Base-by-base conservation (phyloP, 371 early-diverging fungal species). In the Funneliformis caledonium region DNA sequence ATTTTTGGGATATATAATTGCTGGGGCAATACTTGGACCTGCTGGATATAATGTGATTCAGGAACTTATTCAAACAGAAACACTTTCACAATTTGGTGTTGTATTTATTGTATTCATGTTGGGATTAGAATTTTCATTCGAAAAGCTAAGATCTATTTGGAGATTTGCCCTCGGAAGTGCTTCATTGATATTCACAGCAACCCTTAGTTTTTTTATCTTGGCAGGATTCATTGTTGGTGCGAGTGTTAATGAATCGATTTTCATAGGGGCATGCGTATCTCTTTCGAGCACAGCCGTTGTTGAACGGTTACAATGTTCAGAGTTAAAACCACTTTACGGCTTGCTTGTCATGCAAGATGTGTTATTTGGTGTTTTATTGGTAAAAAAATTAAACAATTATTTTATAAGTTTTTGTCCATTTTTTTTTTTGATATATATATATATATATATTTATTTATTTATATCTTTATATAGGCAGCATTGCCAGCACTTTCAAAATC, bases 1-100 rank as follows among this genome's bases (percentile, higher is more conserved):
- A 22, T 92, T 92, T 82, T 90, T 92, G 84, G 92, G 92, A 7
- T 90, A 91, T 52, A 88, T 92, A 42, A 52, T 89, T 16, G 90
- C 91, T n/a, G 92, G 92, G 22, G 82, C 87, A 37, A 12, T 90
- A 7, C 83, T 88, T 26, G 91, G 91, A 1, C 90, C 91, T 1
- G 84, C 87, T 2, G 88, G 88, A 5, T 88, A 85, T 43, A 90
- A 90, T 78, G 69, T 84, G 14, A 89, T 91, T 67, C 85, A 88
- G 85, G 87, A 87, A 81, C 76, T 90, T 11, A 87, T 90, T 61
- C 89, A 90, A 80, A 83, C 88, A 19, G 89, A 89, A 64, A 90
- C 91, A 61, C 74, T 90, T 7, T 87, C 88, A 3, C 90, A 91
- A 62, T 80, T 92, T 1, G 92, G 92, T 14, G 89, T 92, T 7